Base-by-base conservation (phyloP, 129 eudicot genomes). In the Solidago caesia region DNA sequence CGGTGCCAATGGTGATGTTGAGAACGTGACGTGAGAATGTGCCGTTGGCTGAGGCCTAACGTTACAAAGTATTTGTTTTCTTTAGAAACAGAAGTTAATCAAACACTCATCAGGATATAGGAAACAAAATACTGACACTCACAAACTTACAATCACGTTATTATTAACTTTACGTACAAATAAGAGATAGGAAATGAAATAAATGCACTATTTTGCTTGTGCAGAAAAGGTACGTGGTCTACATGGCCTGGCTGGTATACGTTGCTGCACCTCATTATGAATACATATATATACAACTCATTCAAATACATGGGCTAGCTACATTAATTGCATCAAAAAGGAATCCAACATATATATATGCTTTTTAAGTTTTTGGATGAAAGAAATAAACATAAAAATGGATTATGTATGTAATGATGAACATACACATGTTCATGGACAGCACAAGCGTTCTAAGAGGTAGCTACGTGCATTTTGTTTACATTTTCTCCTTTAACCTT, bases 361-460 rank as follows among this genome's bases (percentile, higher is more conserved):
- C 44, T 68, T 68, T 69, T 68, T 69, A 75, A 64, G 57, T 75
- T 56, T 53, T 67, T 44, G 58, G 68, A 68, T 60, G 68, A 76
- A 64, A 60, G 70, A 68, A 67, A 66, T 60, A 51, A 64, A 78
- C 78, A 74, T 65, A 68, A 74, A 64, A 75, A 86, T 84, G 96
- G 85, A 67, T 62, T 74, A 75, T 86, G 78, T 62, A 64, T 75
- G 69, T 71, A 83, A 84, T 58, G 86, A 71, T 68, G 77, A 79
- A 56, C 64, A 62, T 63, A 39, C 53, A 77, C 74, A 56, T 74
- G 70, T 67, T 86, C 79, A 53, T 84, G 81, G 80, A 59, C 74
- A 80, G 57, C 96, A 89, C 76, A 86, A 79, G 79, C 89, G 96
- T 63, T 86, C 89, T 42, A 86, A 85, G 76, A 89, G 96, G 96